Evolutionary conservation across 306 rosid species (phyloP).

Genomic region (Medicago ruthenica): DNA sequence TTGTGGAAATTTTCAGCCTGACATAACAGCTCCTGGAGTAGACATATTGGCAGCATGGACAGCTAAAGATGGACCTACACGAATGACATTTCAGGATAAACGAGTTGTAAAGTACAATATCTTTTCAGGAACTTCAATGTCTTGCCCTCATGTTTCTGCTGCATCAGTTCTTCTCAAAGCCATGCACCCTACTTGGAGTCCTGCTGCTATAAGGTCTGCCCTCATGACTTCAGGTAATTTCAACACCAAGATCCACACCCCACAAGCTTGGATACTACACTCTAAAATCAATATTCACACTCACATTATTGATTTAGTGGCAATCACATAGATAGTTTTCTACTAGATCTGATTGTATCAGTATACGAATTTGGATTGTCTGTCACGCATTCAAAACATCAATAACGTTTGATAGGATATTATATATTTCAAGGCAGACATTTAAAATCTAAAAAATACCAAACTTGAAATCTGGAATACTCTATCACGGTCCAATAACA

Average conservation of each 20-base stretch:
- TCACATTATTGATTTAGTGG: too few species aligned
- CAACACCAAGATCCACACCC: conserved; percentile 8
- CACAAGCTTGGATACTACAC: neutral
- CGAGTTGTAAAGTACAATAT: conserved; percentile 73
- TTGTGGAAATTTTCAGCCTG: conserved; percentile 68
- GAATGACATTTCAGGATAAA: conserved; percentile 55
- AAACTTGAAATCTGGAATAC: neutral
- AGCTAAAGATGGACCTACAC: conserved; percentile 72
- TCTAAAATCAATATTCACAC: too few species aligned
- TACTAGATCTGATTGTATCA: neutral
- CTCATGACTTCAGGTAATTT: conserved; percentile 85
- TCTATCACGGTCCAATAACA: neutral
- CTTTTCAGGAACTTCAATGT: conserved; percentile 92
- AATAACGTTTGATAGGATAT: neutral
- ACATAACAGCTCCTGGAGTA: conserved; percentile 92
- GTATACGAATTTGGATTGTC: neutral
- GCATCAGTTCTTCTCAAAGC: conserved; percentile 81
- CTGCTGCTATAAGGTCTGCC: conserved; percentile 91
- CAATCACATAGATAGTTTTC: too few species aligned
- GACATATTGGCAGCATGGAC: conserved; percentile 97
- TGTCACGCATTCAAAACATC: neutral
- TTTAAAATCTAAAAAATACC: neutral
- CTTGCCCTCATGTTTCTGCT: conserved; percentile 91
- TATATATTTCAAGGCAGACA: neutral
- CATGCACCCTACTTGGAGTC: conserved; percentile 82